Percentiles rank a stretch among this genome's conserved stretches.
These are phyloP conservation scores for Amaranthus cruentus DNA, from an alignment of 148 eudicot genomes.

Conservation along the genomic window DNA sequence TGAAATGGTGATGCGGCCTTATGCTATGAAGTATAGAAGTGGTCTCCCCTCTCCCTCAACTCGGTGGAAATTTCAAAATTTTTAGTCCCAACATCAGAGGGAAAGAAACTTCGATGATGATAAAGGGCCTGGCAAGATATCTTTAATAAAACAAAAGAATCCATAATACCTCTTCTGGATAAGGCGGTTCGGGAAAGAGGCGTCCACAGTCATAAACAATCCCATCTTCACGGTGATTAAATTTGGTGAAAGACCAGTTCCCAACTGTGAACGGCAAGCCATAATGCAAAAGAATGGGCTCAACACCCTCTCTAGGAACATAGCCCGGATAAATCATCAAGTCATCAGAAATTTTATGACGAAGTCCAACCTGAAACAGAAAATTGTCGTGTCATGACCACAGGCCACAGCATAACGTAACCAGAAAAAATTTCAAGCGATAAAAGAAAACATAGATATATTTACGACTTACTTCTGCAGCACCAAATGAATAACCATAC, in stretches of 20 bases:
- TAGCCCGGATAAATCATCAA: conserved; percentile 98
- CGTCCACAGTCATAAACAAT: conserved; percentile 89
- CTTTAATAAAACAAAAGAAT: not conserved
- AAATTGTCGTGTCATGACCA: conserved; percentile 21
- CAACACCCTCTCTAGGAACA: conserved; percentile 64
- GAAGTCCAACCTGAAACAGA: conserved; percentile 77
- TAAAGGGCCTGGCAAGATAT: not conserved
- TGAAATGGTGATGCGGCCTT: too few relatives aligned
- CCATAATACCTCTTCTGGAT: conserved; percentile 75
- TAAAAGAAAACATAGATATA: not conserved
- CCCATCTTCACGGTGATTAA: conserved; percentile 72
- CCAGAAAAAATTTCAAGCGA: not conserved
- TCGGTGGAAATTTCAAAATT: too few relatives aligned
- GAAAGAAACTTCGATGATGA: not conserved
- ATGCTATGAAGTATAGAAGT: too few relatives aligned
- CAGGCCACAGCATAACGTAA: too few relatives aligned
- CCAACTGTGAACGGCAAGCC: conserved; percentile 87
- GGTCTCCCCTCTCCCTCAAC: too few relatives aligned
- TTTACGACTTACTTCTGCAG: conserved; percentile 63
- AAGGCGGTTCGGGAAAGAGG: conserved; percentile 97
- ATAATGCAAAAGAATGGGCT: conserved; percentile 89
- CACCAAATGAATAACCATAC: conserved; percentile 99
- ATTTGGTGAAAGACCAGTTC: conserved; percentile 91
- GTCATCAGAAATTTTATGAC: conserved; percentile 82
- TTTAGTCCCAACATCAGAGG: not conserved